These are phyloP conservation scores for Colletotrichum sp. DNA, from an alignment of 2,329 filamentous ascomycete species.

Conservation along the genomic window DNA sequence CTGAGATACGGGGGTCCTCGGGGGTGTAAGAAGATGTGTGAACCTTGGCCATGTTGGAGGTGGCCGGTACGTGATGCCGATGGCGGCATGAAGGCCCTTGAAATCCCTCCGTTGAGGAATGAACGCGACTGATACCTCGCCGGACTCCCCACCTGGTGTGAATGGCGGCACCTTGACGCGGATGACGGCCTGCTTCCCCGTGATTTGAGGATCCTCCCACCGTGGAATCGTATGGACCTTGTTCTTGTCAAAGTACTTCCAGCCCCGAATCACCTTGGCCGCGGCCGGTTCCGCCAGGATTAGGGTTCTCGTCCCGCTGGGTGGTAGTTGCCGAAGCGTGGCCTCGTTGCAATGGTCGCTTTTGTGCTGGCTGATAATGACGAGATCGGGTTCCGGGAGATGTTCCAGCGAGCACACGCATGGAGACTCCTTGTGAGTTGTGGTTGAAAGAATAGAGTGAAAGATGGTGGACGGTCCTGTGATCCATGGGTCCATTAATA, in stretches of 20 bases:
- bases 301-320: conserved; percentile 56
- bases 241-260: conserved; percentile 69
- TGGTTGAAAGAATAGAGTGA: conserved; percentile 65
- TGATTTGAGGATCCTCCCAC: conserved; percentile 48
- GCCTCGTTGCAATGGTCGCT: conserved; percentile 75
- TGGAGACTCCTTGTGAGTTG: conserved; percentile 58
- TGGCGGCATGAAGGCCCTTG: conserved; percentile 66
- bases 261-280: conserved; percentile 68
- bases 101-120: conserved; percentile 66
- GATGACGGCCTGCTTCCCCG: conserved; percentile 36
- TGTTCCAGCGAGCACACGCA: conserved; percentile 58
- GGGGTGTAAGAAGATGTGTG: conserved; percentile 6
- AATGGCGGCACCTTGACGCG: conserved; percentile 60
- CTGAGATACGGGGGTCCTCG: conserved; percentile 28
- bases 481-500: conserved; percentile 77
- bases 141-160: conserved; percentile 55
- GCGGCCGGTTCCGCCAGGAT: conserved; percentile 71
- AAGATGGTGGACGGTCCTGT: conserved; percentile 64
- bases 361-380: conserved; percentile 51
- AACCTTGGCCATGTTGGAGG: conserved; percentile 40
- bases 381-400: conserved; percentile 47
- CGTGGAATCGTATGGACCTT: conserved; percentile 49
- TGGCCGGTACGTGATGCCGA: conserved; percentile 75
- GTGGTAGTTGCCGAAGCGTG: conserved; percentile 68
- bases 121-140: conserved; percentile 75